phyloP scores from a whole-genome alignment of 768 basidiomycete species.

The Tulasnella sp. region DNA sequence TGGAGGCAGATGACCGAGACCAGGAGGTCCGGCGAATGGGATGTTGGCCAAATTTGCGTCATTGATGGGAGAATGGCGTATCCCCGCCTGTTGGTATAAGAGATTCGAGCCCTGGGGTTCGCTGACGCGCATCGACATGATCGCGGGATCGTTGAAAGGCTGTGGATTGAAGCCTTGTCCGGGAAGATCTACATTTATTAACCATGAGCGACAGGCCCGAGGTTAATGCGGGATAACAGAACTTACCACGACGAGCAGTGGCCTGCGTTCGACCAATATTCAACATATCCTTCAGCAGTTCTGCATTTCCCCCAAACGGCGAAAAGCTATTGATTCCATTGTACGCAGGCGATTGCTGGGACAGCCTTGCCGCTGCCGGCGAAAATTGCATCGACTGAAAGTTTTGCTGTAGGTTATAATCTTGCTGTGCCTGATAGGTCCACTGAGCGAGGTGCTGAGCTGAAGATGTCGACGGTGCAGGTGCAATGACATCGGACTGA shows the following conservation, averaged over 20 bases:
- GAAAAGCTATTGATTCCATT: not conserved
- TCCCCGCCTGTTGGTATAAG: not conserved
- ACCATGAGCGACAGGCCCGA: no score
- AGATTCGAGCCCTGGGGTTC: not conserved
- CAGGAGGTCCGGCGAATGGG: constrained; percentile 2
- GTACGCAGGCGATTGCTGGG: not conserved
- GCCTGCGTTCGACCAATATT: constrained; percentile 14
- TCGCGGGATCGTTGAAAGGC: constrained; percentile 22
- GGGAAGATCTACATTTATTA: not conserved
- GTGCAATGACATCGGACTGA: constrained; percentile 7
- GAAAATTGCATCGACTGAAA: not conserved
- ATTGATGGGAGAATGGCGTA: not conserved
- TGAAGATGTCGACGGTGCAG: constrained; percentile 1
- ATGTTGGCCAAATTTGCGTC: not conserved
- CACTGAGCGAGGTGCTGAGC: constrained; percentile 12
- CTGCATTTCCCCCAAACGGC: constrained; percentile 1
- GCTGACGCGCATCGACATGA: constrained; percentile 21
- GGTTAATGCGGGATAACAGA: no score
- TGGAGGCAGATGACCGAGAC: constrained; percentile 6
- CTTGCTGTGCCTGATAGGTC: constrained; percentile 13
- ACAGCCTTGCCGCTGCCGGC: not conserved
- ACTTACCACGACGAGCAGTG: constrained; percentile 1
- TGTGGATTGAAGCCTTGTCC: constrained; percentile 10
- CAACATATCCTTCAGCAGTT: constrained; percentile 15
- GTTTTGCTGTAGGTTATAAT: constrained; percentile 3